Percentiles rank a stretch among this genome's conserved stretches.
Evolutionary conservation across 345 rosid species (phyloP).

Genomic region (Physaria fendleri): DNA sequence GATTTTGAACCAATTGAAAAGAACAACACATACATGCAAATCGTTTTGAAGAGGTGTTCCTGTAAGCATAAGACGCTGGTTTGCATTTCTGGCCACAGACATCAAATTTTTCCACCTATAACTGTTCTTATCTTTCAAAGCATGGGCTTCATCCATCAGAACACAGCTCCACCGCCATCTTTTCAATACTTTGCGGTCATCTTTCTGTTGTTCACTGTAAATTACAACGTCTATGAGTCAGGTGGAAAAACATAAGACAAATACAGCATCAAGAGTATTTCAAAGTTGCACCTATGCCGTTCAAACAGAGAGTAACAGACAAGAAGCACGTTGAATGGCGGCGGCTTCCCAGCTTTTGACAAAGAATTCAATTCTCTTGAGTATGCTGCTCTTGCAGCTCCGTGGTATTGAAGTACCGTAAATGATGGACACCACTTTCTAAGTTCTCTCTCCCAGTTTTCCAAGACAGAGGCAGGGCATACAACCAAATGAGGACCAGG

Average conservation of each 20-base stretch:
- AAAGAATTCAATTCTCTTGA: slow-evolving; percentile 73
- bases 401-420: slow-evolving; percentile 81
- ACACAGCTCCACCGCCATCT: slow-evolving; percentile 98
- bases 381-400: slow-evolving; percentile 68
- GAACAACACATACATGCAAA: slow-evolving; percentile 61
- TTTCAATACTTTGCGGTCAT: slow-evolving; percentile 83
- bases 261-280: slow-evolving; percentile 14
- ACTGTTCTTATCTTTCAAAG: slow-evolving; percentile 89
- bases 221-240: slow-evolving; percentile 21
- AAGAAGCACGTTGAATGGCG: slow-evolving; percentile 86
- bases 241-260: slow-evolving; percentile 5
- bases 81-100: slow-evolving; percentile 88
- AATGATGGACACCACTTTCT: slow-evolving; percentile 98
- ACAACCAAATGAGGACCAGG: slow-evolving; percentile 96
- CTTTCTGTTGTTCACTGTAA: slow-evolving; percentile 89
- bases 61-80: slow-evolving; percentile 95
- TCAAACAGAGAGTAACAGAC: slow-evolving; percentile 96
- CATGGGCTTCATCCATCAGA: slow-evolving; percentile 99
- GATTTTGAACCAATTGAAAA: background rate
- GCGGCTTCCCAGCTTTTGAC: slow-evolving; percentile 78
- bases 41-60: slow-evolving; percentile 99
- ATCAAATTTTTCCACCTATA: slow-evolving; percentile 95
- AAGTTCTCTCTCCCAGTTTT: slow-evolving; percentile 98
- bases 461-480: slow-evolving; percentile 96
- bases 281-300: slow-evolving; percentile 68